phyloP scores from a whole-genome alignment of 1,284 basidiomycete genomes.

The Golubevia sp. region DNA sequence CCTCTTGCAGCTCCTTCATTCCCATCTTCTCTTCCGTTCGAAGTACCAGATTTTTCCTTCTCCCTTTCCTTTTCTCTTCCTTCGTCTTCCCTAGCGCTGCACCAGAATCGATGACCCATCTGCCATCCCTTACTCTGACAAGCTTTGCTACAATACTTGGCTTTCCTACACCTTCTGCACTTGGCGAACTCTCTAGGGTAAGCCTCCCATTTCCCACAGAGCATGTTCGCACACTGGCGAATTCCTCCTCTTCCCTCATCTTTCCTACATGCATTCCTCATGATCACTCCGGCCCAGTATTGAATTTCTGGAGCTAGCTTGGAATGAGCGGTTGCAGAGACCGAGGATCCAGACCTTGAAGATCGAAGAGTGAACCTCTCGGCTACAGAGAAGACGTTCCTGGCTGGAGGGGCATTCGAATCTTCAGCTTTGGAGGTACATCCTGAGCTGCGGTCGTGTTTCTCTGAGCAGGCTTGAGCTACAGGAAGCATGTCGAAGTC shows the following conservation, averaged over 20 bases:
- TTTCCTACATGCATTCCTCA: conserved; percentile 98
- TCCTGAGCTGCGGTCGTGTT: too few species aligned
- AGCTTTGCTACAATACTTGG: conserved; percentile 97
- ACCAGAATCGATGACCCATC: conserved; percentile 82
- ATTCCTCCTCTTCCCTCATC: conserved; percentile 91
- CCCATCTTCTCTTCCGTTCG: too few species aligned
- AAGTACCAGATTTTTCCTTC: too few species aligned
- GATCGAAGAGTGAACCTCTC: conserved; percentile 94
- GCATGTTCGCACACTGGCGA: conserved; percentile 91
- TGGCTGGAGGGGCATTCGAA: background rate
- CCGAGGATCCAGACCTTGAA: conserved; percentile 72
- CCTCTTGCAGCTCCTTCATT: too few species aligned
- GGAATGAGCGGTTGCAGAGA: conserved; percentile 65
- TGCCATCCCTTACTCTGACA: conserved; percentile 98
- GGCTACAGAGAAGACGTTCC: conserved; percentile 82
- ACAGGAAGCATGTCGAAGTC: too few species aligned
- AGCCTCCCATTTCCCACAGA: conserved; percentile 89
- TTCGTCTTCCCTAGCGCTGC: too few species aligned
- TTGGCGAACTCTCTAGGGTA: conserved; percentile 96
- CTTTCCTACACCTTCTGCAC: conserved; percentile 91
- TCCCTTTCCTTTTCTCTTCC: too few species aligned
- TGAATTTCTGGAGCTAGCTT: conserved; percentile 87
- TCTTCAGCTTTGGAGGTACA: too few species aligned
- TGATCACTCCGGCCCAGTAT: conserved; percentile 99
- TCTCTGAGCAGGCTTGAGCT: too few species aligned